phyloP scores from a whole-genome alignment of 805 yeast genomes.

The Yarrowia keelungensis region DNA sequence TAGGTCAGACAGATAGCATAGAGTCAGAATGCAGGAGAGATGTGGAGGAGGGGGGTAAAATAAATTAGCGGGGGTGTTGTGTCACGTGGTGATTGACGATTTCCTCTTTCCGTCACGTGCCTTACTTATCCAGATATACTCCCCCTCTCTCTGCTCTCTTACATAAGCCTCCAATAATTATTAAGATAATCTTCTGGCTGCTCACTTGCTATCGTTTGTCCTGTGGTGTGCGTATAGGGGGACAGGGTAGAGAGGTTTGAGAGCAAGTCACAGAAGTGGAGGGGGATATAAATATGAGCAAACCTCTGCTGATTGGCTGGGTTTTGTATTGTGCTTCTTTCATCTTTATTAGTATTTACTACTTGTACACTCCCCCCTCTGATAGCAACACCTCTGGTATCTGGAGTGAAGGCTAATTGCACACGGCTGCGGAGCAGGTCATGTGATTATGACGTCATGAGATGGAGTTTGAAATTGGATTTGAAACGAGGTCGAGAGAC shows the following conservation, averaged over 20 bases:
- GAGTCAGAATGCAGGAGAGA: not conserved
- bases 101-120: too few species aligned
- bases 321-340: too few species aligned
- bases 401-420: not conserved
- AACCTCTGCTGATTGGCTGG: not conserved
- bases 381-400: slow-evolving; percentile 7
- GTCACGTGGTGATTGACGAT: too few species aligned
- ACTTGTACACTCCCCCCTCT: not conserved
- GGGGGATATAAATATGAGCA: not conserved
- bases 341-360: too few species aligned
- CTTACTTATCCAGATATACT: too few species aligned
- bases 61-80: too few species aligned
- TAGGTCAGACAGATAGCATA: not conserved
- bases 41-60: not conserved
- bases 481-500: not conserved
- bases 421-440: slow-evolving; percentile 3
- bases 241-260: not conserved
- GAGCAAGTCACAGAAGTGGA: not conserved
- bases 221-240: not conserved
- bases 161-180: too few species aligned
- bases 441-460: slow-evolving; percentile 13
- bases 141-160: too few species aligned
- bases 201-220: not conserved
- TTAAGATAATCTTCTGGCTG: too few species aligned
- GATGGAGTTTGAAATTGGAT: not conserved